Percentiles rank a stretch among this genome's conserved stretches.
phyloP scores from a whole-genome alignment of 78 protist genomes.

The Planoprotostelium fungivorum region DNA sequence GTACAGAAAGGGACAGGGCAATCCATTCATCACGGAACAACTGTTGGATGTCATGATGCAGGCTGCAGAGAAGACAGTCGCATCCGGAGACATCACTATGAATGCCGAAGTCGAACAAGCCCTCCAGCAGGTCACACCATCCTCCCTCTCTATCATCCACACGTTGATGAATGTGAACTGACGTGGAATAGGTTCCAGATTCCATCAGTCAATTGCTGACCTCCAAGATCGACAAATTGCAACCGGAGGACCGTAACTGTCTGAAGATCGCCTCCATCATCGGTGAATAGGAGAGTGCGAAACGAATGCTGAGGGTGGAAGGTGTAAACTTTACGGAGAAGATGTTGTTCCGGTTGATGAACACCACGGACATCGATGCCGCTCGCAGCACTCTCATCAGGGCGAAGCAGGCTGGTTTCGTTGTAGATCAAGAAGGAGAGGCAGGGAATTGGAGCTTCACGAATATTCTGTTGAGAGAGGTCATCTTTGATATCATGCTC shows the following conservation, averaged over 20 bases:
- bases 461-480: constrained; percentile 40
- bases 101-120: background rate
- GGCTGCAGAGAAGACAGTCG: background rate
- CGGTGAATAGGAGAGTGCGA: too few relatives aligned
- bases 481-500: constrained; percentile 55
- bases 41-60: background rate
- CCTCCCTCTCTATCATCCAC: too few relatives aligned
- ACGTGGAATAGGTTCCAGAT: background rate
- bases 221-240: background rate
- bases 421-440: constrained; percentile 3
- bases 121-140: background rate
- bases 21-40: background rate
- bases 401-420: constrained; percentile 1
- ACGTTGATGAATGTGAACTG: background rate
- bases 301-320: too few relatives aligned
- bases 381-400: background rate
- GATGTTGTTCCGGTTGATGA: background rate
- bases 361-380: background rate
- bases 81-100: background rate
- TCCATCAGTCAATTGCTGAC: background rate
- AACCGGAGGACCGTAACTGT: background rate
- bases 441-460: background rate
- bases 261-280: background rate
- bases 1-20: background rate
- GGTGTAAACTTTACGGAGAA: background rate